phyloP scores from a whole-genome alignment of 1,139 yeast genomes.

The Tardiomyces depauwii region DNA sequence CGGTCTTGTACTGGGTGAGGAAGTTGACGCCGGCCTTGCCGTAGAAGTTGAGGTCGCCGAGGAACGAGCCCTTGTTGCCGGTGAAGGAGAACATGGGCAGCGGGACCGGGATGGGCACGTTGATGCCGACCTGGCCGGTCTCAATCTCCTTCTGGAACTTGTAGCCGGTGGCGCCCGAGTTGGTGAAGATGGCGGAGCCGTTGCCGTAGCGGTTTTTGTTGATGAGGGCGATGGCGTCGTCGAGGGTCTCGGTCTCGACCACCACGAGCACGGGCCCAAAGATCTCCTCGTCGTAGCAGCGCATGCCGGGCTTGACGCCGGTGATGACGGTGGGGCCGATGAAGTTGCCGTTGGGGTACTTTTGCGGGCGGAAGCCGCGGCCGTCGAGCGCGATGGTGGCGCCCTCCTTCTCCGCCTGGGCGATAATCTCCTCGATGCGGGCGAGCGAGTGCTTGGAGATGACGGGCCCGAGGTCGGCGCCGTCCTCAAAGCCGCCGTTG shows the following conservation, averaged over 20 bases:
- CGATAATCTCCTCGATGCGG: constrained; percentile 46
- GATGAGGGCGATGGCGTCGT: constrained; percentile 59
- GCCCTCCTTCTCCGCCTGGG: constrained; percentile 41
- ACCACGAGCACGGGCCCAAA: constrained; percentile 68
- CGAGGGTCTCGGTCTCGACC: constrained; percentile 53
- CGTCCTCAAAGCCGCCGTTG: constrained; percentile 55
- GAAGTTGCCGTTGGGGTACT: constrained; percentile 58
- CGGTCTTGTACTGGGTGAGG: constrained; percentile 68
- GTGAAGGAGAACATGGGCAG: constrained; percentile 77
- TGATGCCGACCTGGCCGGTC: constrained; percentile 71
- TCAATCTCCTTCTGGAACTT: constrained; percentile 61
- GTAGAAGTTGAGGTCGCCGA: constrained; percentile 71
- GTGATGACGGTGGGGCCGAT: constrained; percentile 63
- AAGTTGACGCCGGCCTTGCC: constrained; percentile 67
- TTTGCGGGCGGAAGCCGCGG: constrained; percentile 39
- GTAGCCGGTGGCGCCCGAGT: constrained; percentile 58
- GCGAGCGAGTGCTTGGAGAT: constrained; percentile 48
- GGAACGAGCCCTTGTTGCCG: constrained; percentile 66
- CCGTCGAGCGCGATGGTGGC: constrained; percentile 59
- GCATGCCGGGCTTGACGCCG: constrained; percentile 55
- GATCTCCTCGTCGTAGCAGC: constrained; percentile 64
- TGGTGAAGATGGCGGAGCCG: constrained; percentile 62
- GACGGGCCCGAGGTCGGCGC: constrained; percentile 62
- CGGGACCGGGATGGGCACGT: constrained; percentile 80
- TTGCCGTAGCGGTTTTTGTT: constrained; percentile 63